Base-by-base conservation (phyloP, 139 green algal species). In the Tetradesmus lagerheimii region DNA sequence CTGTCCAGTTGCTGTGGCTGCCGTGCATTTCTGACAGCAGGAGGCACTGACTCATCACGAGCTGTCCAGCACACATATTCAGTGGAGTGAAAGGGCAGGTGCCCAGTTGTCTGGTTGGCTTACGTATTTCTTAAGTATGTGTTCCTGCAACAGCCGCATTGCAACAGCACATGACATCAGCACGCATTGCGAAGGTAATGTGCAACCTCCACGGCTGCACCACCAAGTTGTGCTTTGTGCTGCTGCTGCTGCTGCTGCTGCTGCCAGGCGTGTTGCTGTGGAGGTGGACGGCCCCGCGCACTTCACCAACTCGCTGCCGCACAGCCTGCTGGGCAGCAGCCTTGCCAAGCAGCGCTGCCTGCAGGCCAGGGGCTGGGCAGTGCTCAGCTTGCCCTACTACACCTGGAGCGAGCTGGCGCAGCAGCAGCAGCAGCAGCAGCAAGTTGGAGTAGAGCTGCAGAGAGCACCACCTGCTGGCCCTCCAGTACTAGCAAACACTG, bases 251-350 rank as follows among this genome's bases (percentile, higher is more conserved):
- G 91, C 95, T 20, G 91, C 95, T 86, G 94, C 93, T 47, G 77
- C 80, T 43, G 38, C 78, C 78, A 92, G 88, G 85, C 83, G 83
- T 20, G 81, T 96, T 15, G 94, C 94, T 12, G 90, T 96, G 12
- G 95, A 97, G 89, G 94, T 94, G 76, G 95, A 97, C 64, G 95
- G 95, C 0, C 93, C 93, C 9, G 84, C 80, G 27, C 95, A 97
- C 90, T 97, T 96, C 89, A 91, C 93, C 12, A 41, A 47, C 84
- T 94, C 89, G 37, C n/a, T 43, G 6, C 93, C 90, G 12, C 67
- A 91, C 71, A 38, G 43, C 41, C 82, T 84, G n/a, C 89, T 96
- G 47, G 93, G 91, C 39, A 79, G 76, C 82, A 95, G 89, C 27
- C 27, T 91, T 2, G 81, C 93, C 29, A 92, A 93, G 80, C 87